Evolutionary conservation across 768 basidiomycete species (phyloP).

Genomic region (Lyophyllum shimeji): DNA sequence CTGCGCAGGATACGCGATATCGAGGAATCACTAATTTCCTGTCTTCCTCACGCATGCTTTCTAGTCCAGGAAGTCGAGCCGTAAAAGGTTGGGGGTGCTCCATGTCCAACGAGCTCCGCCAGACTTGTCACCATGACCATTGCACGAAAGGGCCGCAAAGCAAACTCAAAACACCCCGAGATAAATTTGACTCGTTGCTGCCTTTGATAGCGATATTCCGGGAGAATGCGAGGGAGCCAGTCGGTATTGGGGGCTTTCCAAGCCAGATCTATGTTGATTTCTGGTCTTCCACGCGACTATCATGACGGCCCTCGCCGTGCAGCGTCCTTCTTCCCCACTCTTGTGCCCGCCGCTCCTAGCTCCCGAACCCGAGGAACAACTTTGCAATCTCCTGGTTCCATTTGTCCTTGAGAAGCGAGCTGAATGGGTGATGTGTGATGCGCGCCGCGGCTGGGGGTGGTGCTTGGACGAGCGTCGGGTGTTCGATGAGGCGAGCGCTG

Average conservation of each 20-base stretch:
- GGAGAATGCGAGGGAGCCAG: too few relatives aligned
- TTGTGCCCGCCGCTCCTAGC: slow-evolving; percentile 44
- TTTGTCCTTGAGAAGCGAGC: slow-evolving; percentile 44
- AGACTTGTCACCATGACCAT: too few relatives aligned
- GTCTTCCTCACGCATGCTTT: too few relatives aligned
- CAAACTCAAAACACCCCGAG: too few relatives aligned
- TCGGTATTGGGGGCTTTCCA: neutral
- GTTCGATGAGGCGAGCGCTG: slow-evolving; percentile 49
- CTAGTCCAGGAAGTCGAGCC: too few relatives aligned
- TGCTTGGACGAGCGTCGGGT: slow-evolving; percentile 45
- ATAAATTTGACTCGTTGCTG: too few relatives aligned
- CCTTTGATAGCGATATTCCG: too few relatives aligned
- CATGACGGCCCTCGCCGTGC: slow-evolving; percentile 32
- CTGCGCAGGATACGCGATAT: too few relatives aligned
- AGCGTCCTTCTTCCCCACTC: slow-evolving; percentile 47
- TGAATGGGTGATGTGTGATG: slow-evolving; percentile 46
- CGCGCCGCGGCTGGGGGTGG: slow-evolving; percentile 56
- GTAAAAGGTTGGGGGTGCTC: too few relatives aligned
- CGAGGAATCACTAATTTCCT: too few relatives aligned
- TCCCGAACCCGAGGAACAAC: slow-evolving; percentile 41
- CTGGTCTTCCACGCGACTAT: neutral
- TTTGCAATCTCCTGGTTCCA: slow-evolving; percentile 61
- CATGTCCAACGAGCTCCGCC: too few relatives aligned
- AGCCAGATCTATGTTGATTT: neutral
- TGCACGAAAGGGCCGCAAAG: too few relatives aligned